Evolutionary conservation across 805 yeast species (phyloP).

Genomic region (Cyberlindnera sargentensis): DNA sequence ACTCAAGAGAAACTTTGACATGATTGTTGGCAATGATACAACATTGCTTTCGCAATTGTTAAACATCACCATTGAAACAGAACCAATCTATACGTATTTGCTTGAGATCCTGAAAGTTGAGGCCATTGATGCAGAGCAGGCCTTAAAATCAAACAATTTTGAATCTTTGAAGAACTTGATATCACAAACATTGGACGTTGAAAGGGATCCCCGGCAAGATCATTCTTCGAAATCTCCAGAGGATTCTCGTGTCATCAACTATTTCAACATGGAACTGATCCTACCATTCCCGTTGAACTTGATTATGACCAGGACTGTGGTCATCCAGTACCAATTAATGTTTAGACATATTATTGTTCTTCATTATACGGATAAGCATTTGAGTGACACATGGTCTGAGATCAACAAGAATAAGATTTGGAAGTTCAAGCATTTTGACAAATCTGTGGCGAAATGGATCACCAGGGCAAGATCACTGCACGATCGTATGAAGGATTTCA

Average conservation of each 20-base stretch:
- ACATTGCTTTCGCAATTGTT: constrained; percentile 24
- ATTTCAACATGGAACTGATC: constrained; percentile 47
- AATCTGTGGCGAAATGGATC: constrained; percentile 45
- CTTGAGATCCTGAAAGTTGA: constrained; percentile 45
- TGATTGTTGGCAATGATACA: constrained; percentile 8
- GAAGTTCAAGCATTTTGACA: constrained; percentile 43
- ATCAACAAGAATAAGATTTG: constrained; percentile 60
- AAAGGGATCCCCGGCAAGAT: constrained; percentile 8
- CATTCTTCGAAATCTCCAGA: constrained; percentile 19
- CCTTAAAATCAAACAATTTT: constrained; percentile 38
- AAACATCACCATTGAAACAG: constrained; percentile 34
- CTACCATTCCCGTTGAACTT: constrained; percentile 86
- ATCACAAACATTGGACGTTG: constrained; percentile 31
- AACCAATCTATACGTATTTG: constrained; percentile 34
- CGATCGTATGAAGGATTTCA: constrained; percentile 40
- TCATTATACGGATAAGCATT: constrained; percentile 51
- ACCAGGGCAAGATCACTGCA: constrained; percentile 49
- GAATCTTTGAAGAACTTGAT: constrained; percentile 38
- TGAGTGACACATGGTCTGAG: constrained; percentile 68
- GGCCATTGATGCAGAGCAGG: constrained; percentile 47
- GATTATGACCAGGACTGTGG: constrained; percentile 59
- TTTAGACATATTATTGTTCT: constrained; percentile 64
- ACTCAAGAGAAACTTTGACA: constrained; percentile 27
- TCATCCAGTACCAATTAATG: constrained; percentile 72
- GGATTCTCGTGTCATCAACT: constrained; percentile 39